Evolutionary conservation across 495 filamentous ascomycete genomes (phyloP).

Genomic region (Echria macrotheca): DNA sequence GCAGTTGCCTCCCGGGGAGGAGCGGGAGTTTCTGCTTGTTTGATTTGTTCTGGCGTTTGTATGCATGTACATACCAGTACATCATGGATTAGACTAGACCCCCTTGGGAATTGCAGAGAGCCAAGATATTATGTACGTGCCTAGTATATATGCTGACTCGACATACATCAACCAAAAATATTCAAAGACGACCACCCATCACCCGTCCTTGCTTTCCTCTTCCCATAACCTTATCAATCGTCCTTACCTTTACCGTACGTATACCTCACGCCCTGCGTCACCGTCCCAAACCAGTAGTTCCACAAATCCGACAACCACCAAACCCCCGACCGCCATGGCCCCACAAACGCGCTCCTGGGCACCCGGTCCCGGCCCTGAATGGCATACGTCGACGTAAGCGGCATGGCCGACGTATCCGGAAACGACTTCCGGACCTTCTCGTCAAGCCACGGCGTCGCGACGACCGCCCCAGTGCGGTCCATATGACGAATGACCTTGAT

Average conservation of each 20-base stretch:
- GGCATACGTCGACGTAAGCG: conserved; percentile 3
- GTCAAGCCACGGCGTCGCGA: conserved; percentile 23
- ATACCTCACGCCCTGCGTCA: conserved; percentile 30
- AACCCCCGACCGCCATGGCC: conserved; percentile 32
- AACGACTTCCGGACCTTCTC: conserved; percentile 12
- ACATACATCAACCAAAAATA: too few species aligned
- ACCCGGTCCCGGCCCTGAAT: conserved; percentile 16
- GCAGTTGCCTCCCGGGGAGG: background rate
- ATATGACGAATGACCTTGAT: conserved; percentile 37
- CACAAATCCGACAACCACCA: conserved; percentile 25
- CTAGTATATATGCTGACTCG: too few species aligned
- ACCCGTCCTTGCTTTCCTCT: too few species aligned
- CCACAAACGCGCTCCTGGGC: conserved; percentile 25
- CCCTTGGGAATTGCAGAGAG: too few species aligned
- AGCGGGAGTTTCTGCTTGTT: background rate
- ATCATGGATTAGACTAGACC: too few species aligned
- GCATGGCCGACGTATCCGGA: conserved; percentile 25
- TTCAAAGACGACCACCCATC: too few species aligned
- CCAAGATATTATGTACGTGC: too few species aligned
- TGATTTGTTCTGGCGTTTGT: conserved; percentile 5
- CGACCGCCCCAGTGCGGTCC: conserved; percentile 28
- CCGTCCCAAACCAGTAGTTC: conserved; percentile 23
- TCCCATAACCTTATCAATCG: too few species aligned
- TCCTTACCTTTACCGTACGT: background rate
- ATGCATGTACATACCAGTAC: too few species aligned